Conservation (phyloP, 1,284 basidiomycete species). For the Microbotryum violaceum region DNA sequence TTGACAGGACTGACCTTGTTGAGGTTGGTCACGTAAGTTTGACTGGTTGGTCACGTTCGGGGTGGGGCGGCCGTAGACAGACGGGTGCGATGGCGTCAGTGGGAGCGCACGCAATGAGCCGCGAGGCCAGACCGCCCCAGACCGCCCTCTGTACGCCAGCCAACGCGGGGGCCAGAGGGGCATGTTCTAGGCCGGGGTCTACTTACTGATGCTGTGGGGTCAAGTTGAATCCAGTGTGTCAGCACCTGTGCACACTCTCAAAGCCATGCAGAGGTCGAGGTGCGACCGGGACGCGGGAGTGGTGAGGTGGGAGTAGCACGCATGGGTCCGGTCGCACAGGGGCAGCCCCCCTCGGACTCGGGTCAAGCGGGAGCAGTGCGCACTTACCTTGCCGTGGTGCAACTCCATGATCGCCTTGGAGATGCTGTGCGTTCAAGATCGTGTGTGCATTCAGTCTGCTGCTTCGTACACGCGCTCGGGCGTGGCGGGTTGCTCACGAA, state of each 20-base stretch:
- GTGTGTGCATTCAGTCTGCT: neutral
- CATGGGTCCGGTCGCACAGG: neutral
- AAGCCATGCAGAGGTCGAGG: too few relatives aligned
- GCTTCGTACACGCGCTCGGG: neutral
- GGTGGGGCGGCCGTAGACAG: constrained; percentile 86
- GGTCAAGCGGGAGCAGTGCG: neutral
- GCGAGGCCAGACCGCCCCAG: too few relatives aligned
- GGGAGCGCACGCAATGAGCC: too few relatives aligned
- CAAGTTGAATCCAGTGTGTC: neutral
- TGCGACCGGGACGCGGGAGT: too few relatives aligned
- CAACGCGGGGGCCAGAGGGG: constrained; percentile 66
- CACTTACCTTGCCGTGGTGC: constrained; percentile 7
- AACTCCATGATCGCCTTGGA: neutral
- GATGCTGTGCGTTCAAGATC: constrained; percentile 1
- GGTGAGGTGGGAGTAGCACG: too few relatives aligned
- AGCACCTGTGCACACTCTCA: too few relatives aligned
- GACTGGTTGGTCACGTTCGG: neutral
- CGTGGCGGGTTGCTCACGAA: constrained; percentile 1
- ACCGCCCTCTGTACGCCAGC: constrained; percentile 33
- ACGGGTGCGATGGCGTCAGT: constrained; percentile 66
- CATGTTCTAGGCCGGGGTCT: constrained; percentile 43
- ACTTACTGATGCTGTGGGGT: constrained; percentile 47
- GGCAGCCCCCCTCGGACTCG: too few relatives aligned
- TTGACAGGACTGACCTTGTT: constrained; percentile 10
- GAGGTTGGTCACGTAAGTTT: constrained; percentile 28